Percentiles rank a stretch among this genome's conserved stretches.
Conservation (phyloP, 2,329 filamentous ascomycete species). For the Scolecobasidium constrictum region DNA sequence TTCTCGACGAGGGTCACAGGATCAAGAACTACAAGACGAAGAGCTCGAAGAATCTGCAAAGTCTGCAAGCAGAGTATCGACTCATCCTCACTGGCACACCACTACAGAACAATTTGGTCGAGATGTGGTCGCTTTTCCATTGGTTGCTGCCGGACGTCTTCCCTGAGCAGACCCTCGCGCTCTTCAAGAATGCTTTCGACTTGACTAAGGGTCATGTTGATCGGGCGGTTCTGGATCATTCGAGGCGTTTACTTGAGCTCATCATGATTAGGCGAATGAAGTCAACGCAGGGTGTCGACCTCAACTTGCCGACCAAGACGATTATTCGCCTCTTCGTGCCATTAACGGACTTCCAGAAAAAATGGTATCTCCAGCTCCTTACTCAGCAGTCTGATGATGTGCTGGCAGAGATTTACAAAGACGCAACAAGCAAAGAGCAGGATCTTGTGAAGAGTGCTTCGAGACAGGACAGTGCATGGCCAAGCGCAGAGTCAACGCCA, state of each 20-base stretch:
- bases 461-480: conserved; percentile 18
- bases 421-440: conserved; percentile 34
- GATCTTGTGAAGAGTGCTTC: conserved; percentile 22
- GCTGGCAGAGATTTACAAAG: conserved; percentile 42
- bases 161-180: conserved; percentile 43
- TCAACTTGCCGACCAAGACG: conserved; percentile 52
- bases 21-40: conserved; percentile 61
- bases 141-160: conserved; percentile 57
- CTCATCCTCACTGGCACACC: conserved; percentile 57
- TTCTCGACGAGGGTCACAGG: conserved; percentile 57
- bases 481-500: neutral
- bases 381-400: conserved; percentile 42
- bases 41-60: conserved; percentile 53
- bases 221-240: conserved; percentile 53
- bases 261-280: conserved; percentile 58
- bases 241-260: conserved; percentile 45
- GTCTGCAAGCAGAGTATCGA: conserved; percentile 48
- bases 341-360: conserved; percentile 45
- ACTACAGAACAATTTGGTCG: conserved; percentile 56
- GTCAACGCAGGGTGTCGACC: conserved; percentile 48
- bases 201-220: conserved; percentile 48
- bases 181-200: conserved; percentile 55
- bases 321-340: conserved; percentile 51
- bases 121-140: conserved; percentile 58
- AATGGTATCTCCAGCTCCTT: conserved; percentile 47